These are phyloP conservation scores for Zygnema circumcarinatum DNA, from an alignment of 139 green algal genomes.

Conservation along the genomic window DNA sequence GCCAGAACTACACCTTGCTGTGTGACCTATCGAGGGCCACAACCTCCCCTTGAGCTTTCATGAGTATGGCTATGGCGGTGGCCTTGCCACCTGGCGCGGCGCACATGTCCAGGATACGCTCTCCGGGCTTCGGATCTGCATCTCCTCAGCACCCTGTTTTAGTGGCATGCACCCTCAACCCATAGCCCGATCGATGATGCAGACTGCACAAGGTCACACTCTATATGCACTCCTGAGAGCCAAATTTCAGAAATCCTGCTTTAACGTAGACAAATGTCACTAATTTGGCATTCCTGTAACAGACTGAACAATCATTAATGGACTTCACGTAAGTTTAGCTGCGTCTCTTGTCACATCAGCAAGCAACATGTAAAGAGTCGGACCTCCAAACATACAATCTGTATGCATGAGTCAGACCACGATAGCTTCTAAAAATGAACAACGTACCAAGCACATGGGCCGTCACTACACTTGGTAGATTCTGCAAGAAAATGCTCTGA, in stretches of 20 bases:
- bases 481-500: conserved; percentile 78
- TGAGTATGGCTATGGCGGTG: conserved; percentile 85
- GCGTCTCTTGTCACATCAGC: no score
- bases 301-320: no score
- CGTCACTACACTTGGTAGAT: conserved; percentile 76
- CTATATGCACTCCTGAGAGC: background rate
- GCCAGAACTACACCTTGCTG: conserved; percentile 70
- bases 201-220: background rate
- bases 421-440: no score
- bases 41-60: conserved; percentile 76
- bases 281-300: no score
- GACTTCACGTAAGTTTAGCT: no score
- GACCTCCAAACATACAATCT: no score
- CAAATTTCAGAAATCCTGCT: background rate
- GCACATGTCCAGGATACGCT: conserved; percentile 90
- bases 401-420: no score
- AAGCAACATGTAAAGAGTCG: no score
- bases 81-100: conserved; percentile 90
- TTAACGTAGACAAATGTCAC: background rate
- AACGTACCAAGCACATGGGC: conserved; percentile 70
- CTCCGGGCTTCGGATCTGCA: conserved; percentile 45
- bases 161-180: background rate
- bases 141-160: background rate
- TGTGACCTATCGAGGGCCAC: conserved; percentile 85
- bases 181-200: background rate